A percentile compares a stretch with the other conserved stretches of the same genome.
Conservation (phyloP, 768 basidiomycete species). For the Lactarius hengduanensis region DNA sequence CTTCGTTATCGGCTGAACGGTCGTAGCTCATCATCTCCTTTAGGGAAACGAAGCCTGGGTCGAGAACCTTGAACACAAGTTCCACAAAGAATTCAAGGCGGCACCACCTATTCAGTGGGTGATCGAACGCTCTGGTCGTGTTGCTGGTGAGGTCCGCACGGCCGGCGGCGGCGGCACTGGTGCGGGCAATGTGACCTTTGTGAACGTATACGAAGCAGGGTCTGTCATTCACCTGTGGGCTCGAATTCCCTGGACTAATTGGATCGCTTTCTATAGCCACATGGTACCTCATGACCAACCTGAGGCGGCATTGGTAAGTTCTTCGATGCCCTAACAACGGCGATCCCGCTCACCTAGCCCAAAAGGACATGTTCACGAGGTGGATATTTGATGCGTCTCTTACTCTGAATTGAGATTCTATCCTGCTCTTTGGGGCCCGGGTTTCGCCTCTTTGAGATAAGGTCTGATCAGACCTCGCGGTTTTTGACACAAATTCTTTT, state of each 20-base stretch:
- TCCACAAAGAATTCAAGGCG: slow-evolving; percentile 57
- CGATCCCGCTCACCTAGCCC: slow-evolving; percentile 15
- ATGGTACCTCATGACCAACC: slow-evolving; percentile 93
- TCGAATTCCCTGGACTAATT: neutral
- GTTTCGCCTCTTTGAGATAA: neutral
- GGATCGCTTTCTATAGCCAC: slow-evolving; percentile 47
- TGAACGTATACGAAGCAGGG: slow-evolving; percentile 77
- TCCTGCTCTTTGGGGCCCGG: neutral
- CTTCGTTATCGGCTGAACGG: neutral
- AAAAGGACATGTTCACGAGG: slow-evolving; percentile 56
- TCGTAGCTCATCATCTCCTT: slow-evolving; percentile 1
- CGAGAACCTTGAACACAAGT: slow-evolving; percentile 56
- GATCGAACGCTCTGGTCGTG: slow-evolving; percentile 48
- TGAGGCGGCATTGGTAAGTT: slow-evolving; percentile 72
- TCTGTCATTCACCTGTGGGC: slow-evolving; percentile 38
- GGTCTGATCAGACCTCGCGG: neutral
- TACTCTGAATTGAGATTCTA: slow-evolving; percentile 28
- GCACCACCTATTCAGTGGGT: slow-evolving; percentile 56
- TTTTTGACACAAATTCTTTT: neutral
- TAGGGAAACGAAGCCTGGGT: slow-evolving; percentile 82
- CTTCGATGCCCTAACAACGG: slow-evolving; percentile 5
- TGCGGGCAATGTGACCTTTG: slow-evolving; percentile 83
- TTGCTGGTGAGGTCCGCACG: slow-evolving; percentile 66
- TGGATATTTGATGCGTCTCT: slow-evolving; percentile 60
- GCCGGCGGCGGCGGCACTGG: slow-evolving; percentile 62